These are phyloP conservation scores for Chlamydomonas applanata DNA, from an alignment of 139 green algal species.

Conservation along the genomic window DNA sequence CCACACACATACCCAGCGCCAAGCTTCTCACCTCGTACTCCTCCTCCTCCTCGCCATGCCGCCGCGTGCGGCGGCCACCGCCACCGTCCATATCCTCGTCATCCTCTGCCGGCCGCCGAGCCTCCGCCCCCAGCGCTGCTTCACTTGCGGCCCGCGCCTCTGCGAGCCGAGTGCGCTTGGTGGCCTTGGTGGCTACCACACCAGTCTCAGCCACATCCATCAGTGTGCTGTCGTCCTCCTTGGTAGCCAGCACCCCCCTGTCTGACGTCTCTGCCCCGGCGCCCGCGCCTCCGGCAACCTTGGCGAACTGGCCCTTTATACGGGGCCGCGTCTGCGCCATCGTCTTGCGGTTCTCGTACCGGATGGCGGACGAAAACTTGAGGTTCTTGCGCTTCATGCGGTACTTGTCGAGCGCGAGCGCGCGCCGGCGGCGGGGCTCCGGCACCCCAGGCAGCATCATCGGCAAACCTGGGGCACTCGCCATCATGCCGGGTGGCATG, in stretches of 20 bases:
- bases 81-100: constrained; percentile 16
- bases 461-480: neutral
- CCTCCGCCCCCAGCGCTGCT: constrained; percentile 1
- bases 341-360: constrained; percentile 68
- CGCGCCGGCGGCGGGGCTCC: constrained; percentile 20
- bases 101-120: constrained; percentile 18
- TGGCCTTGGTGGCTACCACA: neutral
- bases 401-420: constrained; percentile 62
- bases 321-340: constrained; percentile 57
- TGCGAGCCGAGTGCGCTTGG: neutral
- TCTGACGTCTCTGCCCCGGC: too few species aligned
- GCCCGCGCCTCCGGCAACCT: neutral
- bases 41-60: constrained; percentile 10
- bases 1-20: too few species aligned
- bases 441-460: neutral
- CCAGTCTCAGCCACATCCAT: neutral
- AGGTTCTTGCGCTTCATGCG: constrained; percentile 68
- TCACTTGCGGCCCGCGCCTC: neutral
- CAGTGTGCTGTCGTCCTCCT: neutral
- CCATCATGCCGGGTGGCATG: neutral
- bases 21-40: constrained; percentile 10
- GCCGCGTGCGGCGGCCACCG: neutral
- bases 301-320: constrained; percentile 66
- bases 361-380: constrained; percentile 62
- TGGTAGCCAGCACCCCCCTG: too few species aligned